phyloP scores from a whole-genome alignment of 495 filamentous ascomycete species.

The Xylaria sp. region DNA sequence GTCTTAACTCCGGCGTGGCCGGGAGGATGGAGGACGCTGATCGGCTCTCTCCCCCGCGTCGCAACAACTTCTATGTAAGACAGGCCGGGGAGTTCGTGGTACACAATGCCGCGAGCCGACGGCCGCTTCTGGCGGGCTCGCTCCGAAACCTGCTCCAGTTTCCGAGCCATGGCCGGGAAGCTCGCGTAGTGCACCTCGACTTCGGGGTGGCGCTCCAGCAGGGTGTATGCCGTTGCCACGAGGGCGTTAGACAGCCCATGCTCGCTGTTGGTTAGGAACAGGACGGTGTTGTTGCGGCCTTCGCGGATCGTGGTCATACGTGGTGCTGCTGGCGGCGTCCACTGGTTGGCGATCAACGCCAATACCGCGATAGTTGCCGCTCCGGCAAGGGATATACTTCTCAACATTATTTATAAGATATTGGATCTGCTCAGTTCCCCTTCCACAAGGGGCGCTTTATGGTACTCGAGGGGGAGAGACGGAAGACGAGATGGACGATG shows the following conservation, averaged over 20 bases:
- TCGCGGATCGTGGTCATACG: not conserved
- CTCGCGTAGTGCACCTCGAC: conserved; percentile 30
- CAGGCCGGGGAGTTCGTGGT: conserved; percentile 8
- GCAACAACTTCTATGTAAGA: not conserved
- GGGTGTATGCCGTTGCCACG: conserved; percentile 22
- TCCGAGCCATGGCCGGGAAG: conserved; percentile 14
- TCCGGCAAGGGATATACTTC: not conserved
- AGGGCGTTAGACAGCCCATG: conserved; percentile 23
- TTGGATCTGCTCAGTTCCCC: not conserved
- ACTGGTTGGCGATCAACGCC: conserved; percentile 12
- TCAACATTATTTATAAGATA: conserved; percentile 6
- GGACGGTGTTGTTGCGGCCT: conserved; percentile 25
- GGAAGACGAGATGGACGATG: no score
- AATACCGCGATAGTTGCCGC: conserved; percentile 12
- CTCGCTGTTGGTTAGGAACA: conserved; percentile 30
- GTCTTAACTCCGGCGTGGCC: conserved; percentile 9
- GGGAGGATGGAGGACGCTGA: conserved; percentile 21
- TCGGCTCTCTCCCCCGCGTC: not conserved
- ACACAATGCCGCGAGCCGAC: conserved; percentile 14
- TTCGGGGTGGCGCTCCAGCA: conserved; percentile 26
- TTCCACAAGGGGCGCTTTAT: not conserved
- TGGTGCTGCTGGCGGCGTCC: conserved; percentile 11
- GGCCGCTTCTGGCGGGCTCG: conserved; percentile 6
- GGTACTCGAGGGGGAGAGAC: not conserved
- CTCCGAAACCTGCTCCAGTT: conserved; percentile 17